Base-by-base conservation (phyloP, 2,329 filamentous ascomycete species). In the Fusarium coffeatum region DNA sequence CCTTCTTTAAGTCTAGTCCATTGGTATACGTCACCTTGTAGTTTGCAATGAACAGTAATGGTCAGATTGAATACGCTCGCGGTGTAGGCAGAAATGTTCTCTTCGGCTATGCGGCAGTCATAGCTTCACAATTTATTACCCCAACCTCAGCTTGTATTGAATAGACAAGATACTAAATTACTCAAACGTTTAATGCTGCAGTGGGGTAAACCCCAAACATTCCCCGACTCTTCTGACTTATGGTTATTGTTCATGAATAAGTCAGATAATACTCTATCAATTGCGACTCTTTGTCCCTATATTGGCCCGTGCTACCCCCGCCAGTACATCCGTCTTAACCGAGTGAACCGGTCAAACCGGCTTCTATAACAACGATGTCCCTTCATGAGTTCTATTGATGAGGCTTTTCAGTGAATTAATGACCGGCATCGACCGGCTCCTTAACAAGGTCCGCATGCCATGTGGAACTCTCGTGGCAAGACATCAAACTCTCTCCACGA, bases 271-370 rank as follows among this genome's bases (percentile, higher is more conserved):
- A 7, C 41, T 23, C 22, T 43, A 65, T 65, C 53, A 51, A 32
- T 43, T 65, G 62, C 60, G 62, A 54, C 62, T 65, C 60, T 48
- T 50, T 65, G 60, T 16, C 51, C 59, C 18, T 48, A 41, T 48
- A n/a, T 46, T 70, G 68, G 68, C 49, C 69, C 64, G 66, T 72
- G 64, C 60, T 30, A 47, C 3, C 49, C 49, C 62, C 59, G 50
- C 12, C 28, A 40, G 42, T 34, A 32, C 50, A 74, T 69, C 72
- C 72, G 72, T 61, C 65, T 68, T 74, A 74, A 66, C 72, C 72
- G 72, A 55, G 53, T 56, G 46, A 42, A 54, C 66, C 66, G 57
- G 66, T 40, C 46, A 22, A 59, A 64, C 62, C 67, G 67, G 66
- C 54, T 55, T 40, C 40, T 60, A 32, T 22, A 55, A 22, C 32